Base-by-base conservation (phyloP, 805 yeast genomes). In the Teunomyces barrocoloradensis region DNA sequence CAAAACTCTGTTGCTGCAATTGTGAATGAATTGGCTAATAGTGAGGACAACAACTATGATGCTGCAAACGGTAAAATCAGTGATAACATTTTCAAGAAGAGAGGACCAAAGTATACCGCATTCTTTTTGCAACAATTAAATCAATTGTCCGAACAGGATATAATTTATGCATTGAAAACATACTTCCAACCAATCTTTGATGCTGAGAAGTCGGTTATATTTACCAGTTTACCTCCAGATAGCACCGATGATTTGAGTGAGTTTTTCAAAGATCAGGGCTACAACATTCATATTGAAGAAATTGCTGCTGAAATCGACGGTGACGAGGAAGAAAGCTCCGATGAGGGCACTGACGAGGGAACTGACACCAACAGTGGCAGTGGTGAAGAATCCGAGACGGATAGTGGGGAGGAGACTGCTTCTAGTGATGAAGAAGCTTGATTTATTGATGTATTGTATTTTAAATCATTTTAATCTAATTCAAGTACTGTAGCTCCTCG, bases 1-100 rank as follows among this genome's bases (percentile, higher is more conserved):
- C 81, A 82, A 52, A 91, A 90, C 49, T 85, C 97, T 1, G 70
- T 88, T 23, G 82, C 95, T 46, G 77, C 87, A 10, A 78, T 89
- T 43, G 91, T 90, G 21, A 85, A 85, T 54, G 71, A 78, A 7
- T 70, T 87, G 42, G 95, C 96, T 0, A 77, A 81, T 20, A 65
- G 72, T 4, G 91, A 87, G 53, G 76, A 83, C n/a, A 84, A 85
- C 53, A 74, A 73, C 38, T 76, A 76, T 47, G 75, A 78, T 35
- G 84, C 96, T 0, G 90, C 94, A 12, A 69, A 75, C 45, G 71
- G 77, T 15, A 87, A 84, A 60, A 87, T 83, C 55, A 63, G 75
- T 38, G 92, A 89, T 64, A 77, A 79, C 50, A 77, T 82, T 23
- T 71, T 90, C 58, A 78, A 80, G 57, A 78, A 80, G 53, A 75